phyloP scores from a whole-genome alignment of 1,284 basidiomycete genomes.

The Heterobasidion occidentale region DNA sequence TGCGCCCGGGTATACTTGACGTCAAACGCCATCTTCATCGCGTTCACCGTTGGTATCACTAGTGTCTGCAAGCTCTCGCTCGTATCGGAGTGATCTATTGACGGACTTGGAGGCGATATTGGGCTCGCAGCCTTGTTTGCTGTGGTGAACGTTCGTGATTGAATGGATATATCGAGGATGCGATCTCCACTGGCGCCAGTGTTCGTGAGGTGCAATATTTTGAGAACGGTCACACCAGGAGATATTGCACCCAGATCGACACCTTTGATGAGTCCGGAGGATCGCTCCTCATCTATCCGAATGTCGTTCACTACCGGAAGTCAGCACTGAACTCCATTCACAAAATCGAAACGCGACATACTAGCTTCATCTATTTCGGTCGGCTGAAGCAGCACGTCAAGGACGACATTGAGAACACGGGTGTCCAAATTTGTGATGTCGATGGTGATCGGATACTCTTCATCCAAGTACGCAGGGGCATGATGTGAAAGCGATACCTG shows the following conservation, averaged over 20 bases:
- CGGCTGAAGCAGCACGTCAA: conserved; percentile 75
- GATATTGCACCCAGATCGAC: conserved; percentile 53
- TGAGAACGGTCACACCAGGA: conserved; percentile 45
- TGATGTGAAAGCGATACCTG: conserved; percentile 47
- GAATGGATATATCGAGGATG: conserved; percentile 68
- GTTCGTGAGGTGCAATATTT: conserved; percentile 52
- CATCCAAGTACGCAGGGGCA: conserved; percentile 68
- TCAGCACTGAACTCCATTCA: neutral
- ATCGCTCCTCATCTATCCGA: conserved; percentile 49
- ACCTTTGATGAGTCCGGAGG: conserved; percentile 67
- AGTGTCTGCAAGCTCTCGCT: conserved; percentile 61
- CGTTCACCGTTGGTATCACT: conserved; percentile 45
- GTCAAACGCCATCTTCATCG: conserved; percentile 43
- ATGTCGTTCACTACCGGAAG: conserved; percentile 51
- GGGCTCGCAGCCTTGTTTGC: conserved; percentile 15
- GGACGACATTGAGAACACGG: conserved; percentile 52
- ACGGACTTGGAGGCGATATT: conserved; percentile 11
- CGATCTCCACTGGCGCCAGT: conserved; percentile 58
- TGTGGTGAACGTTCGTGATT: conserved; percentile 35
- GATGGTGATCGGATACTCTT: conserved; percentile 65
- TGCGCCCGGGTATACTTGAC: conserved; percentile 39
- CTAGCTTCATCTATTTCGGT: conserved; percentile 69
- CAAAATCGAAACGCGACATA: conserved; percentile 25
- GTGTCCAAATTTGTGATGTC: conserved; percentile 64
- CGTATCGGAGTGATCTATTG: conserved; percentile 26